These are phyloP conservation scores for Euphorbia peplus DNA, from an alignment of 345 rosid genomes.

Conservation along the genomic window DNA sequence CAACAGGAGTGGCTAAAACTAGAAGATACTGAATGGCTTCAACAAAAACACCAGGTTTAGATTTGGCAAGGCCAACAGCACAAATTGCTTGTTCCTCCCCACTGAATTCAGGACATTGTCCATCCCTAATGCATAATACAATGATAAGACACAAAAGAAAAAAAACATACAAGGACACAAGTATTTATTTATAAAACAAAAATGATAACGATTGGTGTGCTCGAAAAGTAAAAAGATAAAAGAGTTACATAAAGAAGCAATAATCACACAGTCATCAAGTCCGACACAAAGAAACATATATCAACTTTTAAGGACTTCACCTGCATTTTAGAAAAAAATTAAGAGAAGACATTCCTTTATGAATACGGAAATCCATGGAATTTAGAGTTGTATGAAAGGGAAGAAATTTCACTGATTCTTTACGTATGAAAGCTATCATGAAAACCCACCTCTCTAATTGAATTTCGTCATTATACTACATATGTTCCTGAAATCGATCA, in stretches of 20 bases:
- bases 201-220: not conserved
- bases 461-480: not conserved
- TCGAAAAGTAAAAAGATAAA: not conserved
- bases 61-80: constrained; percentile 87
- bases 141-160: constrained; percentile 16
- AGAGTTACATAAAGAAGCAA: not conserved
- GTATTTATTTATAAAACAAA: not conserved
- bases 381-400: not conserved
- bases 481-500: not conserved
- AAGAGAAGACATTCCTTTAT: not conserved
- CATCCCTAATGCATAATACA: constrained; percentile 59
- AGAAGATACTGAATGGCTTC: constrained; percentile 92
- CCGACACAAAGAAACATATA: not conserved
- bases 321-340: not conserved
- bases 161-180: not conserved
- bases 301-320: not conserved
- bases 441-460: not conserved
- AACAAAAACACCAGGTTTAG: constrained; percentile 80
- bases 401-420: not conserved
- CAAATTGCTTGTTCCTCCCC: constrained; percentile 92
- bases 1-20: constrained; percentile 86
- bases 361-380: not conserved
- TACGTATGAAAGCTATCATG: not conserved
- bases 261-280: not conserved
- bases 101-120: constrained; percentile 88